Percentiles rank a stretch among this genome's conserved stretches.
These are phyloP conservation scores for Gonapodya sp. DNA, from an alignment of 192 early-diverging fungal species.

Conservation along the genomic window DNA sequence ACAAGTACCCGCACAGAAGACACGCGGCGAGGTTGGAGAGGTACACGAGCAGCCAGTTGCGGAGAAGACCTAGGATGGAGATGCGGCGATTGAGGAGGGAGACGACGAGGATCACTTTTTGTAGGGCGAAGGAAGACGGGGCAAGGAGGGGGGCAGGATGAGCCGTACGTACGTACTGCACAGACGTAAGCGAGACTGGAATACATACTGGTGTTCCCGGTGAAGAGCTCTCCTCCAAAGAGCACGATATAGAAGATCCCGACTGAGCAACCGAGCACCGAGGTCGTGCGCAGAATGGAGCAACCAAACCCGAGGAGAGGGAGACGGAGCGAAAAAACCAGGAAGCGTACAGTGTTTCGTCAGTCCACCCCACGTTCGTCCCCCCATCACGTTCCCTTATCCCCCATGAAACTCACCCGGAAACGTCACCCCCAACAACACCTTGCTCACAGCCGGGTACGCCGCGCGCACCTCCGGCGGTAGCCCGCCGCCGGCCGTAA, in stretches of 20 bases:
- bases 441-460: slow-evolving; percentile 19
- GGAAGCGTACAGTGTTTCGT: too few species aligned
- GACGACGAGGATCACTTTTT: slow-evolving; percentile 22
- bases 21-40: slow-evolving; percentile 20
- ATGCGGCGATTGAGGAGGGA: slow-evolving; percentile 19
- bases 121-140: background rate
- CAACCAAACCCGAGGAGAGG: too few species aligned
- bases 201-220: slow-evolving; percentile 11
- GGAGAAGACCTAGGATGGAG: slow-evolving; percentile 14
- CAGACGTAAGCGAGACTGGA: background rate
- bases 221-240: slow-evolving; percentile 28
- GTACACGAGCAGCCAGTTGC: slow-evolving; percentile 23
- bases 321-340: too few species aligned
- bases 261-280: background rate
- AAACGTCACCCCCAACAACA: slow-evolving; percentile 21
- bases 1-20: slow-evolving; percentile 15
- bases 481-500: slow-evolving; percentile 19
- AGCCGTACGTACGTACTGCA: background rate
- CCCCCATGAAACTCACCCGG: too few species aligned
- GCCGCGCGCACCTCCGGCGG: slow-evolving; percentile 13
- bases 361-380: too few species aligned
- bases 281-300: too few species aligned
- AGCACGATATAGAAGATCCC: slow-evolving; percentile 24
- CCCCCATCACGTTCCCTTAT: too few species aligned
- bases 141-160: background rate